Evolutionary conservation across 2,329 filamentous ascomycete genomes (phyloP).

Genomic region (Colletotrichum limetticola): DNA sequence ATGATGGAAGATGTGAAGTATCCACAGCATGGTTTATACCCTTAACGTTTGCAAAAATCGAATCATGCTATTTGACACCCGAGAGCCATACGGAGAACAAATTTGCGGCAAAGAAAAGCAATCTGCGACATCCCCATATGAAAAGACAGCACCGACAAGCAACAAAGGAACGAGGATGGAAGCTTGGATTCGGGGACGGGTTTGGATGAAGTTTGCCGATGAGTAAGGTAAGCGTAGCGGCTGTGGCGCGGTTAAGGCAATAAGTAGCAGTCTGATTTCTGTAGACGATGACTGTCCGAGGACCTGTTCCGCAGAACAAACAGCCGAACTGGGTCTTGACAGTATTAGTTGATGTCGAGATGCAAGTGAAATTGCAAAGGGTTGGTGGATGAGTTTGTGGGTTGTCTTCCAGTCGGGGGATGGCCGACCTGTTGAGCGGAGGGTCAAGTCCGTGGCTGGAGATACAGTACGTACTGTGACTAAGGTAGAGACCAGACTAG

Average conservation of each 20-base stretch:
- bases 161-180: not conserved
- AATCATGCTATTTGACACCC: too few relatives aligned
- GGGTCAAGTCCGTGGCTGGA: not conserved
- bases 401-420: slow-evolving; percentile 8
- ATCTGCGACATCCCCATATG: not conserved
- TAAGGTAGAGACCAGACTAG: not conserved
- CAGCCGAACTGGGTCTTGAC: not conserved
- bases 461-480: not conserved
- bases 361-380: slow-evolving; percentile 6
- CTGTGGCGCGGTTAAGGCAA: not conserved
- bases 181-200: not conserved
- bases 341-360: not conserved
- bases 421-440: slow-evolving; percentile 9
- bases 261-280: not conserved
- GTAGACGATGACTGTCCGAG: too few relatives aligned
- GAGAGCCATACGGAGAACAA: too few relatives aligned
- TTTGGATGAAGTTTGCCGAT: not conserved
- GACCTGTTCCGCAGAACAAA: not conserved
- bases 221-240: not conserved
- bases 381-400: slow-evolving; percentile 2
- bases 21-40: too few relatives aligned
- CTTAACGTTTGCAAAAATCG: too few relatives aligned
- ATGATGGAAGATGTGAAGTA: too few relatives aligned
- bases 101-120: too few relatives aligned
- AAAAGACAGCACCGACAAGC: not conserved